These are phyloP conservation scores for Aphanomyces astaci DNA, from an alignment of 352 stramenopile genomes.

Conservation along the genomic window DNA sequence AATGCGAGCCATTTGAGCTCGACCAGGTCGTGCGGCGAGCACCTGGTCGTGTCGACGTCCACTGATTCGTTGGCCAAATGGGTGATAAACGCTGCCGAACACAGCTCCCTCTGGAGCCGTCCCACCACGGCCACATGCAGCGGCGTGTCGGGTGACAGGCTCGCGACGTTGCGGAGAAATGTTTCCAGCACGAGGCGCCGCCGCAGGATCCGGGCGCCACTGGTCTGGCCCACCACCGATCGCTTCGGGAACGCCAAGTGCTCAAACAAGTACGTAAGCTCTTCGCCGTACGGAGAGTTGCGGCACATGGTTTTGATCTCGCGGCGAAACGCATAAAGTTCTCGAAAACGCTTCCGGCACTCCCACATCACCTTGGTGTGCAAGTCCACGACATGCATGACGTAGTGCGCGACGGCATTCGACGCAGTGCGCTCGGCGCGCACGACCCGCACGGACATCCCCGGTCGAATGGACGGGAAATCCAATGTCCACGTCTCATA, in stretches of 20 bases:
- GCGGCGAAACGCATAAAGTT: constrained; percentile 60
- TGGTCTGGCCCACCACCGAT: too few species aligned
- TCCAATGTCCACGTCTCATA: constrained; percentile 18
- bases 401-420: constrained; percentile 54
- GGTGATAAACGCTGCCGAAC: constrained; percentile 62
- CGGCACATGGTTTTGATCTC: constrained; percentile 33
- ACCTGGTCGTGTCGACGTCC: constrained; percentile 33
- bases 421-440: constrained; percentile 45
- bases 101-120: constrained; percentile 66
- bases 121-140: constrained; percentile 51
- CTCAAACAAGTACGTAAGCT: constrained; percentile 65
- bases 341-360: constrained; percentile 68
- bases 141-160: constrained; percentile 48
- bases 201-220: constrained; percentile 37
- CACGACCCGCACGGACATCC: constrained; percentile 63
- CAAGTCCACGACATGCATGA: constrained; percentile 64
- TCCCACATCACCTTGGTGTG: constrained; percentile 81
- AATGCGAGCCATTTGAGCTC: constrained; percentile 73
- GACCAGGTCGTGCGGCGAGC: constrained; percentile 28
- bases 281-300: constrained; percentile 29
- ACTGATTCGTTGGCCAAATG: constrained; percentile 54
- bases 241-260: constrained; percentile 53
- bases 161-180: constrained; percentile 63
- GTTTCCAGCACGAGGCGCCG: constrained; percentile 56
- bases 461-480: constrained; percentile 37